A percentile compares a stretch with the other conserved stretches of the same genome.
Evolutionary conservation across 2,329 filamentous ascomycete genomes (phyloP).

Genomic region (Rhinocladiella similis): DNA sequence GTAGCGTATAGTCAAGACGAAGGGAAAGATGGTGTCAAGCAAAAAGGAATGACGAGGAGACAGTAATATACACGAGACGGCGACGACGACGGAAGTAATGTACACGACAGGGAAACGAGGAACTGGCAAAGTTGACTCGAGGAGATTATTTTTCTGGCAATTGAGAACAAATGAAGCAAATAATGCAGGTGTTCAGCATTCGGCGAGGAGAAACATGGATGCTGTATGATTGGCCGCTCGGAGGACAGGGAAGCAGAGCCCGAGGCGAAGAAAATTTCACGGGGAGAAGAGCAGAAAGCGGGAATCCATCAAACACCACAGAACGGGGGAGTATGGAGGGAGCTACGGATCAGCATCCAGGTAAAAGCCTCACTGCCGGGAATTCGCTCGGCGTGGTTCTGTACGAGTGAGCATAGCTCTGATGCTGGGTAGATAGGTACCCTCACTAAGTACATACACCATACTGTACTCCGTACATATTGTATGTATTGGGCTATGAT

Average conservation of each 20-base stretch:
- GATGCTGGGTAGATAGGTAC: no score
- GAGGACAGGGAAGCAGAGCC: background rate
- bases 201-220: background rate
- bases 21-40: constrained; percentile 5
- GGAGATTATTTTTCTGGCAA: constrained; percentile 2
- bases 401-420: no score
- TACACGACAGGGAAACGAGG: constrained; percentile 10
- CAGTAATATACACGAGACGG: constrained; percentile 25
- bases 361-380: background rate
- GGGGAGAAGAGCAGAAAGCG: background rate
- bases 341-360: background rate
- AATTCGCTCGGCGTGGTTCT: background rate
- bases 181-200: background rate
- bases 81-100: constrained; percentile 10
- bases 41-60: constrained; percentile 23
- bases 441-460: no score
- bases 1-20: constrained; percentile 18
- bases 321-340: no score
- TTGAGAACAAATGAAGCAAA: background rate
- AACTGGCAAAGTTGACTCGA: background rate
- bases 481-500: no score
- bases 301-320: background rate
- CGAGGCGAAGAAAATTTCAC: constrained; percentile 5
- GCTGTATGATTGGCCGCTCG: background rate
- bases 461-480: no score